Base-by-base conservation (phyloP, 2,329 filamentous ascomycete species). In the Xylariomycetidae sp. region DNA sequence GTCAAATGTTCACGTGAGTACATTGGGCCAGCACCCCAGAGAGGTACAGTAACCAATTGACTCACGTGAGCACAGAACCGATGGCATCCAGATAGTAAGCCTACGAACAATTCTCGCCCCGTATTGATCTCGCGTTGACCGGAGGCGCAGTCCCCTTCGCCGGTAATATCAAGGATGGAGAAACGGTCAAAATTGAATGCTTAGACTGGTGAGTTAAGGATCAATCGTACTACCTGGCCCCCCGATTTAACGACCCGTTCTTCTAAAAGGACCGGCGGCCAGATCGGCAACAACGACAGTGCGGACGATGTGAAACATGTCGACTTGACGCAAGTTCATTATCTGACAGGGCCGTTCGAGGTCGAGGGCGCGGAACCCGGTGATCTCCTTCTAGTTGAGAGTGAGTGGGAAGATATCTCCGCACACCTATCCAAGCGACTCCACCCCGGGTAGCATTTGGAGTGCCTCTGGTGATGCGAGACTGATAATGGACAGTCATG, bases 141-240 rank as follows among this genome's bases (percentile, higher is more conserved):
- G n/a, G n/a, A n/a, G n/a, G n/a, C n/a, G n/a, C 40, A 92, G 85
- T 94, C 32, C 89, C 89, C 0, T 76, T 73, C 35, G 72, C 70
- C 31, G 83, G 70, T 19, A 77, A 72, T 2, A 87, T 95, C 51
- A 79, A 83, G 49, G 79, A 89, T 52, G 82, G 81, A 19, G 89
- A 95, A 62, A 85, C 85, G 0, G 88, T 95, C 46, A 94, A 93
- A 61, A 94, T 95, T 45, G 86, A 95, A 67, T 95, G 89, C 52
- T 68, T 92, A 6, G 86, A 93, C 63, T 93, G 86, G 79, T 59
- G 48, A 38, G 46, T 32, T 17, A n/a, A n/a, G n/a, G 2, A 14
- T 24, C 53, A 65, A 61, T 12, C 5, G 14, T 19, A 30, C 17
- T 19, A 4, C 17, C 6, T 8, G 10, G 14, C 16, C 10, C 10